Base-by-base conservation (phyloP, 495 filamentous ascomycete species). In the Thermochaetoides thermophila region DNA sequence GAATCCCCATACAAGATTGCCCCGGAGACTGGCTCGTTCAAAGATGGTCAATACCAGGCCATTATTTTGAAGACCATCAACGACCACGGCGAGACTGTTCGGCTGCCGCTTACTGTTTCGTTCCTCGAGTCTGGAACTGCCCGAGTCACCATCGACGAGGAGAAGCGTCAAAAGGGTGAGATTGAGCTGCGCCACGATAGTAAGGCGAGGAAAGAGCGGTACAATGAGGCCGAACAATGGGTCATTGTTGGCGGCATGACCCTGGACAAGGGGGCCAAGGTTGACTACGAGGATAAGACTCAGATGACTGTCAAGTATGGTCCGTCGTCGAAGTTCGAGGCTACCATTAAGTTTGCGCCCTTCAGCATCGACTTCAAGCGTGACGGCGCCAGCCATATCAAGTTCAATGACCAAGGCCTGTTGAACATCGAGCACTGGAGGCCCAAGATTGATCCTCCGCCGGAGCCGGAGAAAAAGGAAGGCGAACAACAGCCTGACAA, bases 361-460 rank as follows among this genome's bases (percentile, higher is more conserved):
- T 94, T 96, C 46, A 66, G 64, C 7, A 66, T 93, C 31, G 74
- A 89, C 12, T 96, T 97, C 53, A 73, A 81, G 49, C 66, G 85
- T 24, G 80, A 85, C 40, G 83, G 76, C 11, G 59, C 73, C 40
- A 77, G 75, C n/a, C 81, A 96, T 32, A 68, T 95, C 37, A 78
- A 79, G 44, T 62, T 97, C 45, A 96, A 96, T 53, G 75, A 85
- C 40, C 73, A 78, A 10, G 87, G 85, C 5, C 55, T 89, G 37
- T 46, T 96, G 56, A 96, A 94, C 43, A 51, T 96, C 47, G 89
- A 97, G 52, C 91, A 96, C 51, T 97, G 89, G 89, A 69, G 89
- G 38, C 69, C 78, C 5, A 95, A 93, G 68, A 60, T 81, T 5
- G 87, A 94, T 31, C 66, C 70, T 46, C 45, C 57, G 15, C 57